Conservation (phyloP, 495 filamentous ascomycete genomes). For the Aspergillus campestris region DNA sequence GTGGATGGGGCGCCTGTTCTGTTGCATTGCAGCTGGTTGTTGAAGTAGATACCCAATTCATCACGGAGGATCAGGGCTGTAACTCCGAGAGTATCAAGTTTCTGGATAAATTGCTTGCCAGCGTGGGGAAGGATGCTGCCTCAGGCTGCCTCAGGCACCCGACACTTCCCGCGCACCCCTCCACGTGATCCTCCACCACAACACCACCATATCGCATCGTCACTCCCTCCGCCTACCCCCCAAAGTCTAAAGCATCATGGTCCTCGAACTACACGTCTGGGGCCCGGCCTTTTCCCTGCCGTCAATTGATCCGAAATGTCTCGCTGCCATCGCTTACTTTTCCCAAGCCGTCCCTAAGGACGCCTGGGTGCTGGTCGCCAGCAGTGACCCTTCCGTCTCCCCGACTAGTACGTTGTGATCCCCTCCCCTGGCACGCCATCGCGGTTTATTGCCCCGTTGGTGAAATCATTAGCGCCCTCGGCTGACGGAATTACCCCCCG, state of each 20-base stretch:
- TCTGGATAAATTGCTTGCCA: no score
- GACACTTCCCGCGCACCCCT: background rate
- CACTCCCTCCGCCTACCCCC: constrained; percentile 10
- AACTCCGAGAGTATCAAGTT: no score
- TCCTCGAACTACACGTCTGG: constrained; percentile 83
- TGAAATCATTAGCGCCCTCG: no score
- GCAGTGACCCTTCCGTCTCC: constrained; percentile 64
- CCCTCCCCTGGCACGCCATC: no score
- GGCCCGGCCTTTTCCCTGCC: constrained; percentile 81
- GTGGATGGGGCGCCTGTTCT: no score
- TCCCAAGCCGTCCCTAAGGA: constrained; percentile 46
- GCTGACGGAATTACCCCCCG: no score
- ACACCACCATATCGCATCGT: constrained; percentile 6
- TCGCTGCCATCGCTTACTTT: constrained; percentile 67
- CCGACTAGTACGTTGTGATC: constrained; percentile 56
- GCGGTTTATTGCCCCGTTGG: constrained; percentile 11
- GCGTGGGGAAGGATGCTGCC: background rate
- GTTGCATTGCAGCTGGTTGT: no score
- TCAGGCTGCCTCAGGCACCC: constrained; percentile 2
- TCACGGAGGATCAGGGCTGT: no score
- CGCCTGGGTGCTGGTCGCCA: constrained; percentile 68
- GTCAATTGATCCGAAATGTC: constrained; percentile 84
- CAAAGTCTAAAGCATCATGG: constrained; percentile 32
- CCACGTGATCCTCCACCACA: constrained; percentile 22
- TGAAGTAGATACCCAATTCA: no score